phyloP scores from a whole-genome alignment of 177 flowering plant genomes.

The Tripterygium wilfordii region DNA sequence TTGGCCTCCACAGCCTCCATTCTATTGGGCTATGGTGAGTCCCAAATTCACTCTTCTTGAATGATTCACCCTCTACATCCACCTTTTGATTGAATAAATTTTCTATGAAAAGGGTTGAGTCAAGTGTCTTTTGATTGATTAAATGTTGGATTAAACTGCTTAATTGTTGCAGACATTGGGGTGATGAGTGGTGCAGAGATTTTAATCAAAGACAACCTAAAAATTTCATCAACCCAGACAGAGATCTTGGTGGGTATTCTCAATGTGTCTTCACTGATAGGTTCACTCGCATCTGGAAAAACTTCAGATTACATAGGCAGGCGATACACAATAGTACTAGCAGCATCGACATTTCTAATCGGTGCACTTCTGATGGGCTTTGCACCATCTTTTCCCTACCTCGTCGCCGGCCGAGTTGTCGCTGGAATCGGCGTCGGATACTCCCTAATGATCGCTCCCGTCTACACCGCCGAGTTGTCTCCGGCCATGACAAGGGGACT shows the following conservation, averaged over 20 bases:
- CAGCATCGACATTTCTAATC: conserved; percentile 52
- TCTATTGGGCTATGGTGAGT: conserved; percentile 76
- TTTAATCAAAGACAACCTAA: conserved; percentile 50
- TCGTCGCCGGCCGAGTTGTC: conserved; percentile 56
- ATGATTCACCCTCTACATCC: no score
- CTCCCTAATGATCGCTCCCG: conserved; percentile 81
- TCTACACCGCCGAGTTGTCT: conserved; percentile 76
- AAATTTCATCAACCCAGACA: conserved; percentile 27
- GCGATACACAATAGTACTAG: conserved; percentile 67
- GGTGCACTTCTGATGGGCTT: conserved; percentile 82
- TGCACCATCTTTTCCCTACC: conserved; percentile 48
- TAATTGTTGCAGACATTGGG: conserved; percentile 73
- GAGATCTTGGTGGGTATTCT: conserved; percentile 46
- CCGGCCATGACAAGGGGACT: conserved; percentile 66
- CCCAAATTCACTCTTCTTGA: no score
- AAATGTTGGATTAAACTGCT: no score
- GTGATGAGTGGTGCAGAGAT: conserved; percentile 89
- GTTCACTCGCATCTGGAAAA: conserved; percentile 64
- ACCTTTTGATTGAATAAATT: no score
- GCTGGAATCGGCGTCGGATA: conserved; percentile 88
- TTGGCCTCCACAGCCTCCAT: conserved; percentile 76
- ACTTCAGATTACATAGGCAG: conserved; percentile 80
- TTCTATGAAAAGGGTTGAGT: no score
- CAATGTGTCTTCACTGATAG: conserved; percentile 58
- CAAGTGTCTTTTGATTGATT: no score